phyloP scores from a whole-genome alignment of 805 yeast species.

The Zygosaccharomyces siamensis region DNA sequence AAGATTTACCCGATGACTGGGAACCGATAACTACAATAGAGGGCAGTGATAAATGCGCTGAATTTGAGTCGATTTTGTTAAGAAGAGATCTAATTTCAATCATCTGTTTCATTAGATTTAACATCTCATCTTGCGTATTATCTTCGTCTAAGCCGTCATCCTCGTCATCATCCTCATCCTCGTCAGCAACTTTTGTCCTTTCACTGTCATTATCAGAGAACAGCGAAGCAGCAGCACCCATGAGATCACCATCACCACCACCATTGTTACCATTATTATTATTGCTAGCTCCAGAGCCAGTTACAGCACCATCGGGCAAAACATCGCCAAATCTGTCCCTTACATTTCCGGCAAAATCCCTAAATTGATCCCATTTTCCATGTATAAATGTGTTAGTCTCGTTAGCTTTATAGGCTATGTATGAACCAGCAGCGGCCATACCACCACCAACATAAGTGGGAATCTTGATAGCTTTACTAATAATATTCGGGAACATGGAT shows the following conservation, averaged over 20 bases:
- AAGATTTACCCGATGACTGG: slow-evolving; percentile 95
- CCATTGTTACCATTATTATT: slow-evolving; percentile 42
- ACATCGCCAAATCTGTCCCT: slow-evolving; percentile 38
- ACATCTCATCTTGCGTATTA: slow-evolving; percentile 70
- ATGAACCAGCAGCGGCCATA: slow-evolving; percentile 90
- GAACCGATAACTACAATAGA: slow-evolving; percentile 97
- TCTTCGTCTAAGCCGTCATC: slow-evolving; percentile 53
- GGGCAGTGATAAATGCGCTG: slow-evolving; percentile 77
- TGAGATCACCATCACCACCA: slow-evolving; percentile 51
- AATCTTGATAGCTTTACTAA: slow-evolving; percentile 50
- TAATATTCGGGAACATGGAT: slow-evolving; percentile 46
- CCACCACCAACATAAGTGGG: slow-evolving; percentile 90
- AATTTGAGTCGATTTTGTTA: slow-evolving; percentile 63
- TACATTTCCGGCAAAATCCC: slow-evolving; percentile 56
- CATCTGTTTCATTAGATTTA: slow-evolving; percentile 90
- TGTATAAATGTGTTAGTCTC: slow-evolving; percentile 72
- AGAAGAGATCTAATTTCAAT: slow-evolving; percentile 85
- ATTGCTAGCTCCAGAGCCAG: slow-evolving; percentile 30
- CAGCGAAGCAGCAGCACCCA: slow-evolving; percentile 37
- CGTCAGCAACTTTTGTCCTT: slow-evolving; percentile 33
- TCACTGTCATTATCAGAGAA: slow-evolving; percentile 36
- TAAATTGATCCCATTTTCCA: slow-evolving; percentile 57
- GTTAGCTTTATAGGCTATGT: slow-evolving; percentile 85
- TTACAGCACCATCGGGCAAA: slow-evolving; percentile 22
- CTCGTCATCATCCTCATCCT: slow-evolving; percentile 42